Percentiles rank a stretch among this genome's conserved stretches.
Evolutionary conservation across 345 rosid species (phyloP).

Genomic region (Rubroshorea leprosula): DNA sequence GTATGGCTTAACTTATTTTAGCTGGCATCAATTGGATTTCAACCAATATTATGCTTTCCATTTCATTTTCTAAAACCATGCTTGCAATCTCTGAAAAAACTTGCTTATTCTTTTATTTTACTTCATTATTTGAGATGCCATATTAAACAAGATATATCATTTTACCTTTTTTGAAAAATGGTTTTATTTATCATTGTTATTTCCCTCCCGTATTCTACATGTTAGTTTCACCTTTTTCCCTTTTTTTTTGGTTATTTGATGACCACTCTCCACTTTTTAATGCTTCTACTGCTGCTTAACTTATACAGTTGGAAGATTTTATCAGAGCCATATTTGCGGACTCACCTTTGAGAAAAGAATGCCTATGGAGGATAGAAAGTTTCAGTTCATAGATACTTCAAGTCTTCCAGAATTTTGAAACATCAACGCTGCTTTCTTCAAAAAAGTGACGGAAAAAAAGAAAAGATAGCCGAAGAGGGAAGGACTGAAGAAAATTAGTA

Average conservation of each 20-base stretch:
- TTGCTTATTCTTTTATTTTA: constrained; percentile 3
- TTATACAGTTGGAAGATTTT: constrained; percentile 66
- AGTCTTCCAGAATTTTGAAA: not conserved
- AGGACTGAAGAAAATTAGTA: not conserved
- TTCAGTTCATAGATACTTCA: constrained; percentile 25
- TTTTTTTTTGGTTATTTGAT: not conserved
- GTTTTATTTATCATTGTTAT: too few relatives aligned
- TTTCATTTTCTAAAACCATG: not conserved
- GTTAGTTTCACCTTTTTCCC: too few relatives aligned
- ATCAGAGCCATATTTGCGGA: constrained; percentile 82
- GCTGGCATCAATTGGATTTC: not conserved
- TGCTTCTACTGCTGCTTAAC: not conserved
- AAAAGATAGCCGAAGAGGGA: not conserved
- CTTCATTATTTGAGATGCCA: too few relatives aligned
- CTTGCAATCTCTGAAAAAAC: not conserved
- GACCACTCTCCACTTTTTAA: not conserved
- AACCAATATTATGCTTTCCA: too few relatives aligned
- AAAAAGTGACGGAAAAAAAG: not conserved
- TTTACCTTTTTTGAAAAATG: not conserved
- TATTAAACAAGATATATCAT: too few relatives aligned
- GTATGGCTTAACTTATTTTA: constrained; percentile 27
- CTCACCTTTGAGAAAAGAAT: constrained; percentile 84
- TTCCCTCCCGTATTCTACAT: too few relatives aligned
- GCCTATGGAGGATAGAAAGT: constrained; percentile 74
- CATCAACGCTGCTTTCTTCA: not conserved